Evolutionary conservation across 2,329 filamentous ascomycete genomes (phyloP).

Genomic region (Penicillium sp.): DNA sequence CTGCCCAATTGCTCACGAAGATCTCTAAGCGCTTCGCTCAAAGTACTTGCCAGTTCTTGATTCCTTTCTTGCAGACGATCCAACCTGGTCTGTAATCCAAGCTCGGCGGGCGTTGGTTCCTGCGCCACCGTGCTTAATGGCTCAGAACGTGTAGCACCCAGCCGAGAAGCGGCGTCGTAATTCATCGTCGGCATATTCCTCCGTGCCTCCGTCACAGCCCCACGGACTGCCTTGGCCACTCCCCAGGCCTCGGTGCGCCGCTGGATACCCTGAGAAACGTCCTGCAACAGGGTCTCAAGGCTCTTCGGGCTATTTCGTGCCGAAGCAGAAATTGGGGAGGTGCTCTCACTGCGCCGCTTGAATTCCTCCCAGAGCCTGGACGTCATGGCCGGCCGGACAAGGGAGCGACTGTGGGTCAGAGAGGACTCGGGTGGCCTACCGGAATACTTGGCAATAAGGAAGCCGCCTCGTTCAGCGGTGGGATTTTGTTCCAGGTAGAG

Average conservation of each 20-base stretch:
- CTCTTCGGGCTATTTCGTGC: conserved; percentile 36
- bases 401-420: conserved; percentile 20
- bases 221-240: conserved; percentile 44
- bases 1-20: conserved; percentile 32
- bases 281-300: conserved; percentile 43
- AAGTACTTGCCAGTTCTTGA: conserved; percentile 34
- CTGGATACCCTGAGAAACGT: conserved; percentile 45
- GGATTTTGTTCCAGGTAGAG: conserved; percentile 47
- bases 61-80: conserved; percentile 37
- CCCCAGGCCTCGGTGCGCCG: conserved; percentile 46
- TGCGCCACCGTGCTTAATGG: neutral
- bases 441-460: conserved; percentile 44
- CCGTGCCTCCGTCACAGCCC: conserved; percentile 43
- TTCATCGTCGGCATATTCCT: conserved; percentile 44
- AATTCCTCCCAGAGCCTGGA: conserved; percentile 26
- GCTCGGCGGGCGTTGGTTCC: conserved; percentile 13
- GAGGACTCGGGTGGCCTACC: conserved; percentile 36
- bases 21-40: conserved; percentile 39
- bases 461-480: conserved; percentile 38
- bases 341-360: conserved; percentile 23
- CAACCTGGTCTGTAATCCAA: conserved; percentile 29
- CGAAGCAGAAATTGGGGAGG: conserved; percentile 34
- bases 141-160: conserved; percentile 5
- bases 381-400: conserved; percentile 16
- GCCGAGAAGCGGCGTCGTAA: conserved; percentile 30